phyloP scores from a whole-genome alignment of 495 filamentous ascomycete genomes.

The Neurospora hispaniola region DNA sequence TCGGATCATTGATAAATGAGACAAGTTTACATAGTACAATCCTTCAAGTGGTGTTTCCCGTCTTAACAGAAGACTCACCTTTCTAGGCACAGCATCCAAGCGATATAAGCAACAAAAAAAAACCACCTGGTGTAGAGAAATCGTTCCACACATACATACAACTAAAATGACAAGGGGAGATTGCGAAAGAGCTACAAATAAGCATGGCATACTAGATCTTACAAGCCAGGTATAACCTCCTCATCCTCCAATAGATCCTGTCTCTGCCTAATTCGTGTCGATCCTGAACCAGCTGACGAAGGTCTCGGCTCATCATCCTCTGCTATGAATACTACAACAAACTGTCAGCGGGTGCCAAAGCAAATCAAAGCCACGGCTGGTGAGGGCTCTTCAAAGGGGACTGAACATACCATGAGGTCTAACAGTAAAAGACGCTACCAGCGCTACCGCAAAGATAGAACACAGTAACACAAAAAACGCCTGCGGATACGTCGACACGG shows the following conservation, averaged over 20 bases:
- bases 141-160: neutral
- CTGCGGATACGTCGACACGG: constrained; percentile 66
- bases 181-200: neutral
- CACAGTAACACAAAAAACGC: constrained; percentile 71
- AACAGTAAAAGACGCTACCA: constrained; percentile 57
- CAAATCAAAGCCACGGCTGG: neutral
- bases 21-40: neutral
- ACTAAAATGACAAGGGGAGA: neutral
- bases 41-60: neutral
- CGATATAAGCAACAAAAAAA: too few species aligned
- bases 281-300: neutral
- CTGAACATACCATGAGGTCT: constrained; percentile 56
- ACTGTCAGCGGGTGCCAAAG: constrained; percentile 1
- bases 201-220: neutral
- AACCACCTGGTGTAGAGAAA: neutral
- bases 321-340: constrained; percentile 12
- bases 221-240: constrained; percentile 15
- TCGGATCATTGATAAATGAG: neutral
- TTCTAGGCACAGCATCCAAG: too few species aligned
- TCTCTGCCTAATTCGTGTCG: neutral
- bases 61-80: too few species aligned
- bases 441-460: constrained; percentile 52
- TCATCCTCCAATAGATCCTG: constrained; percentile 17
- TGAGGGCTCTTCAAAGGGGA: neutral
- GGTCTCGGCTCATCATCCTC: constrained; percentile 9